Evolutionary conservation across 2,329 filamentous ascomycete species (phyloP).

Genomic region (Ophiosphaerella korrae): DNA sequence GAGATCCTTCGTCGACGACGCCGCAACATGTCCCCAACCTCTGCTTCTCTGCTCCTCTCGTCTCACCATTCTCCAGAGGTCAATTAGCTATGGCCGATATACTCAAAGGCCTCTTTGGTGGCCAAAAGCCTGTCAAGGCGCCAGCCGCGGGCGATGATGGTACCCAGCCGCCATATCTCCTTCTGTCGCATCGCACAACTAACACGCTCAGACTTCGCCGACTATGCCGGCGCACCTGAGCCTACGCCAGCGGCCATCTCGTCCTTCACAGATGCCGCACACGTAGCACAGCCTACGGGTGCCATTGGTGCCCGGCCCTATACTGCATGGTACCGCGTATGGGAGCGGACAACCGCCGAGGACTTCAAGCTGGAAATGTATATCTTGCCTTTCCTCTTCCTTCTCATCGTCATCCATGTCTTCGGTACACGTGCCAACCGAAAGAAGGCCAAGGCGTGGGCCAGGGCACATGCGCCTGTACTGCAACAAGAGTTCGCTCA

Average conservation of each 20-base stretch:
- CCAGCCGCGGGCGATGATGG: conserved; percentile 65
- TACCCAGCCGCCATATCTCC: conserved; percentile 49
- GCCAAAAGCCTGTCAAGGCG: conserved; percentile 64
- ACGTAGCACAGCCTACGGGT: conserved; percentile 45
- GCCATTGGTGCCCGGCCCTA: conserved; percentile 64
- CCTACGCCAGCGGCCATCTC: conserved; percentile 60
- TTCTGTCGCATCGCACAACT: conserved; percentile 1
- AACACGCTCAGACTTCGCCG: conserved; percentile 76
- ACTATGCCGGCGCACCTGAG: conserved; percentile 81
- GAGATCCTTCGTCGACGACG: conserved; percentile 22
- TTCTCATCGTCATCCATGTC: conserved; percentile 79
- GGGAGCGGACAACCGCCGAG: conserved; percentile 81
- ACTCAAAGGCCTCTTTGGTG: conserved; percentile 72
- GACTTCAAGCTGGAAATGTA: conserved; percentile 90
- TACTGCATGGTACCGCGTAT: conserved; percentile 95
- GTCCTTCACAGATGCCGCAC: conserved; percentile 45
- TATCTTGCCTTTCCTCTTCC: conserved; percentile 74
- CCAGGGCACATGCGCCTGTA: conserved; percentile 71
- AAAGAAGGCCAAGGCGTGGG: conserved; percentile 79
- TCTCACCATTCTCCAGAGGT: conserved; percentile 20
- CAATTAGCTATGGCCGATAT: conserved; percentile 54
- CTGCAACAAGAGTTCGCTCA: conserved; percentile 83
- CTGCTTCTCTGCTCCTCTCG: conserved; percentile 19
- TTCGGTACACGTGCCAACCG: conserved; percentile 82
- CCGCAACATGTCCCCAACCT: conserved; percentile 23